phyloP scores from a whole-genome alignment of 129 eudicot genomes.

The Dittrichia graveolens region DNA sequence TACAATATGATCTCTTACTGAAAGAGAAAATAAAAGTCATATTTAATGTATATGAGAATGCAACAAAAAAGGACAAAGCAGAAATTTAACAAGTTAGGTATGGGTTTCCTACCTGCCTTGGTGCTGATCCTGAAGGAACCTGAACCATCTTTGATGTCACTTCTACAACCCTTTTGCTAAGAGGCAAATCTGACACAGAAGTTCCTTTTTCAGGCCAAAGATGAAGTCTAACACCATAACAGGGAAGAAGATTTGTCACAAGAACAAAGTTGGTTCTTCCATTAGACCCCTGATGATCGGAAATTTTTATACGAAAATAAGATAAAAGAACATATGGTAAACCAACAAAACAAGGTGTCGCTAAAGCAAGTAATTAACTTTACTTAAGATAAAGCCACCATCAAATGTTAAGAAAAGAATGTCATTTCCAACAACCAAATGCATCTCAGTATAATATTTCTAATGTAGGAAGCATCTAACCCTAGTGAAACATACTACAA shows the following conservation, averaged over 20 bases:
- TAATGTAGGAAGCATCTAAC: not conserved
- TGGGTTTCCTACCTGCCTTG: constrained; percentile 83
- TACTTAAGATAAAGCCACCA: constrained; percentile 17
- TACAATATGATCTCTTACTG: not conserved
- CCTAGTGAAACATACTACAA: not conserved
- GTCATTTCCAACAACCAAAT: constrained; percentile 11
- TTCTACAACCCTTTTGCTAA: constrained; percentile 62
- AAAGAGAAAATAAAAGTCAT: not conserved
- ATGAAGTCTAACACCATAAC: constrained; percentile 89
- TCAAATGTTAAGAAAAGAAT: not conserved
- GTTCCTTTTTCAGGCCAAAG: constrained; percentile 95
- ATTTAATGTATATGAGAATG: not conserved
- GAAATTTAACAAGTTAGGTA: constrained; percentile 1
- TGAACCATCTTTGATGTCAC: constrained; percentile 83
- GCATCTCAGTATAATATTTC: constrained; percentile 3
- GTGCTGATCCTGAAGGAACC: constrained; percentile 97
- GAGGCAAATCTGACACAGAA: constrained; percentile 48
- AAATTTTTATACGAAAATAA: constrained; percentile 1
- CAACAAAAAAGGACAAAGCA: not conserved
- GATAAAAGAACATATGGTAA: constrained; percentile 20
- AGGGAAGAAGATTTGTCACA: constrained; percentile 93
- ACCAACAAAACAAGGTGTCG: not conserved
- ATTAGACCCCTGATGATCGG: constrained; percentile 61
- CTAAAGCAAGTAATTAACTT: not conserved
- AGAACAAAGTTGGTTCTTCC: constrained; percentile 81